Evolutionary conservation across 2,329 filamentous ascomycete species (phyloP), one percentile per base, ranked within the genome.

Genomic region (Pseudocercospora cruenta): DNA sequence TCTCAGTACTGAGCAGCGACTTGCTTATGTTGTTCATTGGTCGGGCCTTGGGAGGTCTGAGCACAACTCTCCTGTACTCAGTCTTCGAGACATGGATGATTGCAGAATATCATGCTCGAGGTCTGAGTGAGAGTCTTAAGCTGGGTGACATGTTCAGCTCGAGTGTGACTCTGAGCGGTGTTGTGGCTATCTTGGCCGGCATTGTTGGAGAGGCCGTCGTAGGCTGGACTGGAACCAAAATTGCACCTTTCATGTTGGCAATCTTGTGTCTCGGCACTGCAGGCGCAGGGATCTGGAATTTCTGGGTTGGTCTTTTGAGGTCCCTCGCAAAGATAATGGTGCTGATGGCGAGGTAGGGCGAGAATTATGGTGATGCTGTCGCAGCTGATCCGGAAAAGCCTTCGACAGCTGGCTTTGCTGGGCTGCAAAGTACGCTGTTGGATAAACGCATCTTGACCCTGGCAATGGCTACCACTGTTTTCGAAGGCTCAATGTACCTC

Each of bases 51-150:
- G 85, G 85, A 22, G 87, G 87, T 0, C 66, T 88, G 54, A 83
- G 82, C 28, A 85, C 85, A 36, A 87, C 85, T 26, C 75, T 88
- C 47, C 79, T 88, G 31, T 88, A 86, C 78, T 86, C 82, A 51
- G 84, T 83, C 4, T 88, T 88, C 68, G 86, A 89, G 74, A 86
- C 84, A 70, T 89, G 86, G 86, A 85, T 88, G 80, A 82, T 88
- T 28, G 82, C 84, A 55, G 86, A 88, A 70, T 88, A 82, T 70
- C 82, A 85, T 58, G 77, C 79, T 49, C 76, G 82, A 49, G 79
- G 79, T 12, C 69, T 86, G 7, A 57, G 58, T n/a, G 79, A 80
- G 28, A 75, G 82, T n/a, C 76, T 75, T 14, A 81, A 80, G 47
- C 78, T 89, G 31, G 82, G 82, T 62, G 76, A 78, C 31, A 81